Percentiles rank a stretch among this genome's conserved stretches.
Evolutionary conservation across 345 rosid genomes (phyloP).

Genomic region (Odontarrhena argentea): DNA sequence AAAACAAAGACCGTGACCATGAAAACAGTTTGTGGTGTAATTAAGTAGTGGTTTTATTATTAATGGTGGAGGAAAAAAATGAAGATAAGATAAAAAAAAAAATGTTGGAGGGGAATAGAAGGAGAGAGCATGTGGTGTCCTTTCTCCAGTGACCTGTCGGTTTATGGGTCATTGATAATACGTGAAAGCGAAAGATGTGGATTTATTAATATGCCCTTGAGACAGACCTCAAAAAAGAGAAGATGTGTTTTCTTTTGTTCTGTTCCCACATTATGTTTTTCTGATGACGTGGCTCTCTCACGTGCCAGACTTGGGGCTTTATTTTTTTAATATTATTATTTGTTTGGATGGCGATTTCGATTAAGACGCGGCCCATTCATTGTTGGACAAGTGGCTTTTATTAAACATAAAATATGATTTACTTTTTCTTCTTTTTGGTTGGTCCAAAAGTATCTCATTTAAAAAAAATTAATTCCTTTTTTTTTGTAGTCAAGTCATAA

Average conservation of each 20-base stretch:
- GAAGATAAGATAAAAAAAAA: slow-evolving; percentile 35
- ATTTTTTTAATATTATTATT: not conserved
- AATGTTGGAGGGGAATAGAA: slow-evolving; percentile 15
- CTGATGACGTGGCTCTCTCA: slow-evolving; percentile 35
- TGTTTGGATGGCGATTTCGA: slow-evolving; percentile 39
- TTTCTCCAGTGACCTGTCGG: slow-evolving; percentile 42
- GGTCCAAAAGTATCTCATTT: slow-evolving; percentile 32
- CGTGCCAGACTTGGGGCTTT: slow-evolving; percentile 28
- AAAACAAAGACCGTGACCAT: too few relatives aligned
- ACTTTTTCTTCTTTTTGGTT: slow-evolving; percentile 21
- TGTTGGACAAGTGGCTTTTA: slow-evolving; percentile 25
- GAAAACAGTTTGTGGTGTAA: too few relatives aligned
- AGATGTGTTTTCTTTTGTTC: slow-evolving; percentile 44
- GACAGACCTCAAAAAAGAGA: slow-evolving; percentile 27
- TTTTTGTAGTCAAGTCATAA: slow-evolving; percentile 24
- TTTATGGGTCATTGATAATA: slow-evolving; percentile 43
- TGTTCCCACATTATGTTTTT: slow-evolving; percentile 32
- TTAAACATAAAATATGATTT: not conserved
- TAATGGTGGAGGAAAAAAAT: slow-evolving; percentile 14
- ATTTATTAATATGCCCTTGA: slow-evolving; percentile 24
- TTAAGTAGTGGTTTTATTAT: too few relatives aligned
- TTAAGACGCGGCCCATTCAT: slow-evolving; percentile 38
- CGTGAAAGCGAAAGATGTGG: slow-evolving; percentile 43
- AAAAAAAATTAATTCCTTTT: slow-evolving; percentile 13
- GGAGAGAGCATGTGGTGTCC: slow-evolving; percentile 40